Evolutionary conservation across 2,329 filamentous ascomycete genomes (phyloP).

Genomic region (Colletotrichum camelliae): DNA sequence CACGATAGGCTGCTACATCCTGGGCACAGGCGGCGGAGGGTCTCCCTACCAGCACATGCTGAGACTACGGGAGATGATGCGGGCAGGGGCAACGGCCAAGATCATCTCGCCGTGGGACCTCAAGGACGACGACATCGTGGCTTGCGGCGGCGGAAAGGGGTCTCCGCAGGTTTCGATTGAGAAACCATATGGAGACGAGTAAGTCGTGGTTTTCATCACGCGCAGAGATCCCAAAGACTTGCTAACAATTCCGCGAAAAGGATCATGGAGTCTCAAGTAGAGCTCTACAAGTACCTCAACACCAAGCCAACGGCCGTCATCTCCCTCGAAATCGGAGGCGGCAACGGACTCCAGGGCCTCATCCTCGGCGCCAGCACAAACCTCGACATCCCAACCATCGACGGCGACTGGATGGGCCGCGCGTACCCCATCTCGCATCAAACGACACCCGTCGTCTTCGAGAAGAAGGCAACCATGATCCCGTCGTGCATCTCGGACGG

Average conservation of each 20-base stretch:
- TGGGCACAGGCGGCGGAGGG: slow-evolving; percentile 42
- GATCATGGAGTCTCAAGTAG: neutral
- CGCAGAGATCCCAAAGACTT: too few species aligned
- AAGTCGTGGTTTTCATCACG: too few species aligned
- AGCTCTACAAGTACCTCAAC: slow-evolving; percentile 54
- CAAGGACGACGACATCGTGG: neutral
- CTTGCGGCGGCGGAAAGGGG: neutral
- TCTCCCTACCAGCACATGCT: slow-evolving; percentile 45
- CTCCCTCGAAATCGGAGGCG: slow-evolving; percentile 63
- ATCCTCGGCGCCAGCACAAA: slow-evolving; percentile 58
- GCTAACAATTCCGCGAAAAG: too few species aligned
- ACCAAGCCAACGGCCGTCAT: slow-evolving; percentile 38
- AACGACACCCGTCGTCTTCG: slow-evolving; percentile 47
- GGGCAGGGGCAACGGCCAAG: slow-evolving; percentile 53
- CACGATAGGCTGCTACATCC: slow-evolving; percentile 38
- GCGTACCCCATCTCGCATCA: slow-evolving; percentile 61
- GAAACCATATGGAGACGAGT: neutral
- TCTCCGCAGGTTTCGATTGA: neutral
- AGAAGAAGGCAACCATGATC: slow-evolving; percentile 38
- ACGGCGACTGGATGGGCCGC: slow-evolving; percentile 62
- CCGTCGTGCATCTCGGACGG: slow-evolving; percentile 28
- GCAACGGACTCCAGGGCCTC: slow-evolving; percentile 65
- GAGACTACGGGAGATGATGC: slow-evolving; percentile 55
- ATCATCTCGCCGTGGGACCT: neutral
- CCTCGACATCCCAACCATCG: slow-evolving; percentile 56